These are phyloP conservation scores for Acer yangbiense DNA, from an alignment of 345 rosid genomes.

Conservation along the genomic window DNA sequence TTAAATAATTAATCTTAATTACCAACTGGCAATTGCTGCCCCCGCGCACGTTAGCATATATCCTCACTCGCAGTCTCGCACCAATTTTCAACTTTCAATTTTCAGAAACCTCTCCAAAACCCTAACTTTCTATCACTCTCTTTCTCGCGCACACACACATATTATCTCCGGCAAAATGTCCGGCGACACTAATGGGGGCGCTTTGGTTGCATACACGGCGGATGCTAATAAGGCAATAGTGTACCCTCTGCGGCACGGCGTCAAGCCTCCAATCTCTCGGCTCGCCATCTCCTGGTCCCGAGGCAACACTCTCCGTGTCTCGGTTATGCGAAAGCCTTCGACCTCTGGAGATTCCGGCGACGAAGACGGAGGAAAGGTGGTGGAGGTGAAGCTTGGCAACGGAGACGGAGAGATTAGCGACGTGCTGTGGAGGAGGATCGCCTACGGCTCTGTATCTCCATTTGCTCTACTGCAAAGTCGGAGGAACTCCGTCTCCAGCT, in stretches of 20 bases:
- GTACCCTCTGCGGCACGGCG: conserved; percentile 66
- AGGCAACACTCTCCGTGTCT: conserved; percentile 82
- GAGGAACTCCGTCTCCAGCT: conserved; percentile 54
- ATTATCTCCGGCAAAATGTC: conserved; percentile 37
- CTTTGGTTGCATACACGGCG: conserved; percentile 37
- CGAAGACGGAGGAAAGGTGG: conserved; percentile 59
- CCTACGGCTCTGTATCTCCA: conserved; percentile 84
- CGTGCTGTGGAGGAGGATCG: conserved; percentile 75
- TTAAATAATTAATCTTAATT: neutral
- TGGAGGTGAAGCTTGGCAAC: conserved; percentile 64
- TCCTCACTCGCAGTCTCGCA: neutral
- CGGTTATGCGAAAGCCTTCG: conserved; percentile 46
- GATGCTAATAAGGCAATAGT: conserved; percentile 38
- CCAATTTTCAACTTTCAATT: neutral
- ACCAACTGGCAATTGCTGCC: neutral
- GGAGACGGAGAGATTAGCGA: conserved; percentile 68
- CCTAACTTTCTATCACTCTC: conserved; percentile 26
- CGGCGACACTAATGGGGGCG: conserved; percentile 34
- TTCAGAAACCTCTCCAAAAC: conserved; percentile 35
- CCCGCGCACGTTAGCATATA: neutral
- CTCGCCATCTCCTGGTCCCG: conserved; percentile 84
- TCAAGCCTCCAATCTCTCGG: conserved; percentile 64
- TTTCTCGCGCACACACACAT: neutral
- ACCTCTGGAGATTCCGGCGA: conserved; percentile 27
- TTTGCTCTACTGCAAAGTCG: conserved; percentile 89